A percentile compares a stretch with the other conserved stretches of the same genome.
These are phyloP conservation scores for Chrysopogon serrulatus DNA, from an alignment of 176 grass and related monocot genomes.

Conservation along the genomic window DNA sequence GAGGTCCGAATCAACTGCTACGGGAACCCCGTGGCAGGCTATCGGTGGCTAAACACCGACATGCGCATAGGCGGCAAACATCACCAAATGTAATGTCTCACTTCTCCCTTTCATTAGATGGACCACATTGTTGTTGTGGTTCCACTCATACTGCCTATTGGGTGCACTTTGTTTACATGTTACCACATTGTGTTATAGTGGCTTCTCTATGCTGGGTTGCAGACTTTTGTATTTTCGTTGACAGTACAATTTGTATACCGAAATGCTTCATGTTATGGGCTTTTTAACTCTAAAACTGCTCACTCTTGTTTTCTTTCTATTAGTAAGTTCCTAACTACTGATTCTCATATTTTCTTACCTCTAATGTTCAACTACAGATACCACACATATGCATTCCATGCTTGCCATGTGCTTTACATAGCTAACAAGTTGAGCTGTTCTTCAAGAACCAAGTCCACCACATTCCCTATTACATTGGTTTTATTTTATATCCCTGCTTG, in stretches of 20 bases:
- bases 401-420: conserved; percentile 83
- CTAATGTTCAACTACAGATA: conserved; percentile 49
- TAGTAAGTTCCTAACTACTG: background rate
- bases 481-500: background rate
- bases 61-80: too few relatives aligned
- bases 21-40: too few relatives aligned
- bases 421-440: conserved; percentile 86
- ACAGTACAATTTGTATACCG: background rate
- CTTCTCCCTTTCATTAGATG: too few relatives aligned
- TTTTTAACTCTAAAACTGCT: background rate
- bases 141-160: too few relatives aligned
- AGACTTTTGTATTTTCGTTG: background rate
- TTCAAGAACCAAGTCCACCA: conserved; percentile 72
- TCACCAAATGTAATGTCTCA: too few relatives aligned
- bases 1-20: too few relatives aligned
- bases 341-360: background rate
- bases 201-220: background rate
- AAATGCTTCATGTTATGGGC: background rate
- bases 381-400: conserved; percentile 77
- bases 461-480: background rate
- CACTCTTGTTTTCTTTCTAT: background rate
- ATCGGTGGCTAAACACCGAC: too few relatives aligned
- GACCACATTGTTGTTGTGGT: too few relatives aligned
- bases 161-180: too few relatives aligned
- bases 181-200: background rate